phyloP scores from a whole-genome alignment of 2,329 filamentous ascomycete genomes.

The Colletotrichum falcatum region DNA sequence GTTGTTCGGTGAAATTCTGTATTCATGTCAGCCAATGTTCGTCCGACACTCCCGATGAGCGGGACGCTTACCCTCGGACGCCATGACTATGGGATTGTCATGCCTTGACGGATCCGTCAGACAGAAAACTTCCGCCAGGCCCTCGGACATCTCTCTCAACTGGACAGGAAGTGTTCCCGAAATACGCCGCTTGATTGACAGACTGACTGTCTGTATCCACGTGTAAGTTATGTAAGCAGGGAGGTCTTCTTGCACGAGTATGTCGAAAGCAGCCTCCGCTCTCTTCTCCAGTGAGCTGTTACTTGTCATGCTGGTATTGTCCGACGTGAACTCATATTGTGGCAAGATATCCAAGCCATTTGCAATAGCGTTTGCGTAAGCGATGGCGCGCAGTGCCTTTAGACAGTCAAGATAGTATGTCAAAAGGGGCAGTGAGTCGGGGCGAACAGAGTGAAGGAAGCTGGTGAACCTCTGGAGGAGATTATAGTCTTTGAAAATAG shows the following conservation, averaged over 20 bases:
- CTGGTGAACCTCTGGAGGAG: constrained; percentile 74
- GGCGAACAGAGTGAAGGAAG: constrained; percentile 71
- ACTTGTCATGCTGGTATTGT: constrained; percentile 61
- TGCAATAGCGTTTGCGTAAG: constrained; percentile 77
- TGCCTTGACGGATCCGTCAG: constrained; percentile 78
- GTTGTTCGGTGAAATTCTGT: constrained; percentile 80
- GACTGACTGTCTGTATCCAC: constrained; percentile 77
- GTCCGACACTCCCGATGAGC: fast-evolving
- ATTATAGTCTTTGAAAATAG: constrained; percentile 73
- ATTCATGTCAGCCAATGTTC: neutral
- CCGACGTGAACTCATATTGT: constrained; percentile 66
- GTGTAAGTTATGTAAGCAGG: constrained; percentile 78
- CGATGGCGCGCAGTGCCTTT: constrained; percentile 78
- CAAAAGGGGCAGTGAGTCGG: constrained; percentile 72
- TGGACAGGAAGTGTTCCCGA: constrained; percentile 74
- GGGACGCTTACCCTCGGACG: constrained; percentile 71
- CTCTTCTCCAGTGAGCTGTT: constrained; percentile 72
- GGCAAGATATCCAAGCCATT: constrained; percentile 68
- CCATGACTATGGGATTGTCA: constrained; percentile 83
- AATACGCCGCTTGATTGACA: constrained; percentile 75
- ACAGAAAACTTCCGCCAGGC: constrained; percentile 81
- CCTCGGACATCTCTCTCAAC: constrained; percentile 77
- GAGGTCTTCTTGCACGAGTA: constrained; percentile 74
- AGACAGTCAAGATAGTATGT: constrained; percentile 78
- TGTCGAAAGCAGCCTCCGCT: constrained; percentile 72